A percentile compares a stretch with the other conserved stretches of the same genome.
These are phyloP conservation scores for Hyaloscypha bicolor DNA, from an alignment of 495 filamentous ascomycete species.

Conservation along the genomic window DNA sequence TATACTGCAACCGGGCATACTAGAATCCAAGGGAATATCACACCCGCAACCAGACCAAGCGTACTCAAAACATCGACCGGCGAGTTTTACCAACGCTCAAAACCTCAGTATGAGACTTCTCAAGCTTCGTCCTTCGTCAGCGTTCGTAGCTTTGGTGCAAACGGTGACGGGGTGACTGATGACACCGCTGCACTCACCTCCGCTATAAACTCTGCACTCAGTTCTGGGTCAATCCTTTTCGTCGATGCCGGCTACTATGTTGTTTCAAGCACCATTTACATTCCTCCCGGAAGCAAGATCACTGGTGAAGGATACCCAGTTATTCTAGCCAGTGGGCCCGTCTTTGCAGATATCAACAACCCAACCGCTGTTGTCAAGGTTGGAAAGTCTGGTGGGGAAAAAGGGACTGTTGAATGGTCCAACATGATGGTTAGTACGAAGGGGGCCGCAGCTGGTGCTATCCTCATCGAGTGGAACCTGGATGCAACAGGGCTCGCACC, in stretches of 20 bases:
- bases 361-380: constrained; percentile 59
- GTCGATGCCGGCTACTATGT: constrained; percentile 50
- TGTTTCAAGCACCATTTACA: constrained; percentile 50
- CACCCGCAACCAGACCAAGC: background rate
- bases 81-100: constrained; percentile 32
- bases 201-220: constrained; percentile 40
- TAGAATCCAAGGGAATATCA: background rate
- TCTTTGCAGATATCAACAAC: constrained; percentile 49
- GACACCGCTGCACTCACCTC: constrained; percentile 54
- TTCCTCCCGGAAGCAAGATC: constrained; percentile 57
- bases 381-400: constrained; percentile 45
- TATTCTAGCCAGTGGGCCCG: constrained; percentile 48
- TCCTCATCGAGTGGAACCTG: constrained; percentile 42
- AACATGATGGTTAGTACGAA: constrained; percentile 56
- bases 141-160: constrained; percentile 59
- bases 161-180: constrained; percentile 72
- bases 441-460: constrained; percentile 48
- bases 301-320: constrained; percentile 52
- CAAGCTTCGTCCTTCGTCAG: constrained; percentile 58
- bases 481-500: constrained; percentile 7
- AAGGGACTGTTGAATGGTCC: constrained; percentile 60
- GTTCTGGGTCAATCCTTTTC: constrained; percentile 37
- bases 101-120: constrained; percentile 60
- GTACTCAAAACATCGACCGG: background rate
- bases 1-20: constrained; percentile 49